These are phyloP conservation scores for Aspergillus piperis DNA, from an alignment of 2,329 filamentous ascomycete genomes.

Conservation along the genomic window DNA sequence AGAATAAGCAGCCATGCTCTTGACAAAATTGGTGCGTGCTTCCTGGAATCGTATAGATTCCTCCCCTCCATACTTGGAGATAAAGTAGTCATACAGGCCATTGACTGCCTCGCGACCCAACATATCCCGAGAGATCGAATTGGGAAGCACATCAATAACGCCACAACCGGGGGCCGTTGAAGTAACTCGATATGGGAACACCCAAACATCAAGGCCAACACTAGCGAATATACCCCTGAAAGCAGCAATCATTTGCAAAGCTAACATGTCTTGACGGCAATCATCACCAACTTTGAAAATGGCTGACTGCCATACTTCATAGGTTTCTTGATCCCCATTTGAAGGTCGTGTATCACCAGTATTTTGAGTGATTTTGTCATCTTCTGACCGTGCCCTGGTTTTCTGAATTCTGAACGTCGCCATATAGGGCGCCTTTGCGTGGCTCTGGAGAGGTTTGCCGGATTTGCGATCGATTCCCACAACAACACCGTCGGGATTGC, in stretches of 20 bases:
- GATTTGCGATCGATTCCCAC: constrained; percentile 98
- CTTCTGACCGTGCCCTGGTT: constrained; percentile 47
- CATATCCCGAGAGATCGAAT: constrained; percentile 98
- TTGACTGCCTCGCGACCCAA: constrained; percentile 97
- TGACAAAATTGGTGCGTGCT: constrained; percentile 95
- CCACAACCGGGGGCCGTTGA: constrained; percentile 96
- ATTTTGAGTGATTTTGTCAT: constrained; percentile 29
- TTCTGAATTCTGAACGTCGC: constrained; percentile 97
- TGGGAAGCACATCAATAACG: constrained; percentile 96
- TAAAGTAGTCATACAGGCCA: constrained; percentile 96
- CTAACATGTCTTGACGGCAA: constrained; percentile 93
- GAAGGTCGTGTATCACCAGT: constrained; percentile 28
- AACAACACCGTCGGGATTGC: constrained; percentile 94
- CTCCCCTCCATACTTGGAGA: constrained; percentile 95
- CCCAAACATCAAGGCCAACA: constrained; percentile 92
- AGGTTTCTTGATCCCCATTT: constrained; percentile 54
- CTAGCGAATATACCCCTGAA: constrained; percentile 97
- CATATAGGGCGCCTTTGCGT: constrained; percentile 99
- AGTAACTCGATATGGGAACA: constrained; percentile 95
- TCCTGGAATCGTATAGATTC: constrained; percentile 93
- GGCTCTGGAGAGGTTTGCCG: constrained; percentile 93
- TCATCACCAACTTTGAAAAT: constrained; percentile 99
- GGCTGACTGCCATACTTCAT: constrained; percentile 98
- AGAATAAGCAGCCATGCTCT: constrained; percentile 98
- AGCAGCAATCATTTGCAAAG: constrained; percentile 94